Percentiles rank a stretch among this genome's conserved stretches.
phyloP scores from a whole-genome alignment of 108 stramenopile genomes.

The Cyclotella baltica region DNA sequence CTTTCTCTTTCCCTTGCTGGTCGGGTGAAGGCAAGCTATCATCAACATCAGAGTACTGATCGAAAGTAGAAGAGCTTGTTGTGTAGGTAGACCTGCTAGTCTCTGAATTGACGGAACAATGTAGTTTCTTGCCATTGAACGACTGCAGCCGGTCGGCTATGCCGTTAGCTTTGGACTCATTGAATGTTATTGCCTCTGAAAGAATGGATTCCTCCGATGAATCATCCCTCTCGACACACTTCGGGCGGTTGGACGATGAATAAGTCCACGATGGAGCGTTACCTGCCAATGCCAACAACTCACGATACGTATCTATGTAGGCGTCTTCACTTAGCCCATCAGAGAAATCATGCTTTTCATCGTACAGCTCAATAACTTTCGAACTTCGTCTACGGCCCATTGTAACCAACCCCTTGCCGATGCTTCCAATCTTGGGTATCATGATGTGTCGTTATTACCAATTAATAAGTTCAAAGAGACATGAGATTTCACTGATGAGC shows the following conservation, averaged over 20 bases:
- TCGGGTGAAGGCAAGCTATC: not conserved
- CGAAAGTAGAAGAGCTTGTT: not conserved
- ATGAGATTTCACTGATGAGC: no score
- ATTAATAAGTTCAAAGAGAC: not conserved
- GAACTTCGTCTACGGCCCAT: constrained; percentile 1
- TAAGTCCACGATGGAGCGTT: not conserved
- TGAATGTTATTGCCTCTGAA: not conserved
- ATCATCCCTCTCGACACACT: not conserved
- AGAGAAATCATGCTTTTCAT: not conserved
- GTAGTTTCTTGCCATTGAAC: not conserved
- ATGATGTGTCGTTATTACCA: not conserved
- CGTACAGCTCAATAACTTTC: not conserved
- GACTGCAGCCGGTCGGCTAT: not conserved
- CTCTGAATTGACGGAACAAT: not conserved
- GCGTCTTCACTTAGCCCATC: not conserved
- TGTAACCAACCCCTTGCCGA: constrained; percentile 9
- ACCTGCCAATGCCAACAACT: not conserved
- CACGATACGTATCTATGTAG: not conserved
- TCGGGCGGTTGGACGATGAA: not conserved
- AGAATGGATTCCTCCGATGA: constrained; percentile 6
- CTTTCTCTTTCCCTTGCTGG: not conserved
- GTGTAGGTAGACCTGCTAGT: not conserved
- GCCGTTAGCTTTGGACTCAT: not conserved
- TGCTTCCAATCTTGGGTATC: constrained; percentile 10
- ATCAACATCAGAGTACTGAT: not conserved